These are phyloP conservation scores for Adansonia grandidieri DNA, from an alignment of 441 rosid species.

Conservation along the genomic window DNA sequence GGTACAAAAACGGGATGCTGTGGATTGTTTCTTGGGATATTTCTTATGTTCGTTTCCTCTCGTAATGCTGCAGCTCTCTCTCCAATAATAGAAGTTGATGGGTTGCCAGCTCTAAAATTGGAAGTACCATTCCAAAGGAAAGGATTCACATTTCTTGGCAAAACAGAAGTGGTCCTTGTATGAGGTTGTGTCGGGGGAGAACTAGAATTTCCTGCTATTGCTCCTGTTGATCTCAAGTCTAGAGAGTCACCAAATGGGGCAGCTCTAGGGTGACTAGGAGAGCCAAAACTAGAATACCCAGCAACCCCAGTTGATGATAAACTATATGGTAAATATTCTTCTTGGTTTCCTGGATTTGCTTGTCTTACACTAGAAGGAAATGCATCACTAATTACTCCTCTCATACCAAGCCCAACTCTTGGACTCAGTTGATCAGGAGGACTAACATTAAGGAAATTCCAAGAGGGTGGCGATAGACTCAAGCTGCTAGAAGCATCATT, in stretches of 20 bases:
- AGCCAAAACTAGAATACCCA: constrained; percentile 43
- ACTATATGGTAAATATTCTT: constrained; percentile 51
- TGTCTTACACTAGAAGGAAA: constrained; percentile 57
- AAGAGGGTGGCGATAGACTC: constrained; percentile 57
- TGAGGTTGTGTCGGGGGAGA: constrained; percentile 43
- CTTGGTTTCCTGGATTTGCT: constrained; percentile 51
- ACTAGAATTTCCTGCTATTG: constrained; percentile 36
- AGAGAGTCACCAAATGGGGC: constrained; percentile 45
- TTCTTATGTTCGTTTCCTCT: constrained; percentile 56
- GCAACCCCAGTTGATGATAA: constrained; percentile 47
- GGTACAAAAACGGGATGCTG: constrained; percentile 62
- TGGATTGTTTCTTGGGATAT: constrained; percentile 49
- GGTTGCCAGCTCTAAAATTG: constrained; percentile 48
- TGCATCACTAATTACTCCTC: constrained; percentile 47
- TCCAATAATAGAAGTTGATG: constrained; percentile 40
- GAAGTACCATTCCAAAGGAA: constrained; percentile 57
- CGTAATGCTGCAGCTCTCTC: constrained; percentile 51
- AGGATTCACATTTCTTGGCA: constrained; percentile 50
- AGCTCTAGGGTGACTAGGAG: constrained; percentile 48
- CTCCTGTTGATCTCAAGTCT: constrained; percentile 51
- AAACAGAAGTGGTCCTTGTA: constrained; percentile 35
- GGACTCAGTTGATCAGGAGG: constrained; percentile 51
- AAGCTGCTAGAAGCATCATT: constrained; percentile 62
- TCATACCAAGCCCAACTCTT: constrained; percentile 52
- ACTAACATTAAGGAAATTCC: constrained; percentile 43